phyloP scores from a whole-genome alignment of 129 eudicot species.

The Pulicaria dysenterica region DNA sequence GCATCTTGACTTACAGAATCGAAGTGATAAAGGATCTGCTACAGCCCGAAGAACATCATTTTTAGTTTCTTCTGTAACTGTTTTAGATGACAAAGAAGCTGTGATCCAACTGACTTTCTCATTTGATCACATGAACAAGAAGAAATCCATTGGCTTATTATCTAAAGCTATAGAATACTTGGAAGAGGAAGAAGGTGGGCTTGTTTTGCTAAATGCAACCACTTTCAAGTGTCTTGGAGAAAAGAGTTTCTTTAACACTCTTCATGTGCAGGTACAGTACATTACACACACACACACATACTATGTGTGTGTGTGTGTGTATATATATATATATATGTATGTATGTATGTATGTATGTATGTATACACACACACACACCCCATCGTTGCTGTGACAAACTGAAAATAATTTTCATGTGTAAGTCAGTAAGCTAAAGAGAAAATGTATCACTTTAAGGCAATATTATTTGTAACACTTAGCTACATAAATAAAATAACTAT shows the following conservation, averaged over 20 bases:
- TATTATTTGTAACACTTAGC: too few relatives aligned
- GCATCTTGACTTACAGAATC: constrained; percentile 2
- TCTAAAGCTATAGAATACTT: constrained; percentile 33
- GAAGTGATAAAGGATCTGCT: neutral
- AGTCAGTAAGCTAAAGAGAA: too few relatives aligned
- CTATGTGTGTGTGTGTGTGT: neutral
- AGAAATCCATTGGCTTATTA: constrained; percentile 1
- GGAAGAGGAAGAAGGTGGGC: constrained; percentile 39
- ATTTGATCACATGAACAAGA: neutral
- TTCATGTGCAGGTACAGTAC: constrained; percentile 48
- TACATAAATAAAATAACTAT: too few relatives aligned
- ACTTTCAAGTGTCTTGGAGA: constrained; percentile 35
- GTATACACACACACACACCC: too few relatives aligned
- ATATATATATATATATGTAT: neutral
- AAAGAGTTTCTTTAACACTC: constrained; percentile 31
- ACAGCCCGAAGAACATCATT: neutral
- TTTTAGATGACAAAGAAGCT: constrained; percentile 40
- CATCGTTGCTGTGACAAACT: too few relatives aligned
- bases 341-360: too few relatives aligned
- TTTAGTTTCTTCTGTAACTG: constrained; percentile 18
- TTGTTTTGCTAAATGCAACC: constrained; percentile 40
- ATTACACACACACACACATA: too few relatives aligned
- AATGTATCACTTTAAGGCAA: too few relatives aligned
- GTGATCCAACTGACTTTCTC: constrained; percentile 44
- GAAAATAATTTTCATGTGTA: too few relatives aligned